phyloP scores from a whole-genome alignment of 345 rosid genomes.

The Laguncularia racemosa region DNA sequence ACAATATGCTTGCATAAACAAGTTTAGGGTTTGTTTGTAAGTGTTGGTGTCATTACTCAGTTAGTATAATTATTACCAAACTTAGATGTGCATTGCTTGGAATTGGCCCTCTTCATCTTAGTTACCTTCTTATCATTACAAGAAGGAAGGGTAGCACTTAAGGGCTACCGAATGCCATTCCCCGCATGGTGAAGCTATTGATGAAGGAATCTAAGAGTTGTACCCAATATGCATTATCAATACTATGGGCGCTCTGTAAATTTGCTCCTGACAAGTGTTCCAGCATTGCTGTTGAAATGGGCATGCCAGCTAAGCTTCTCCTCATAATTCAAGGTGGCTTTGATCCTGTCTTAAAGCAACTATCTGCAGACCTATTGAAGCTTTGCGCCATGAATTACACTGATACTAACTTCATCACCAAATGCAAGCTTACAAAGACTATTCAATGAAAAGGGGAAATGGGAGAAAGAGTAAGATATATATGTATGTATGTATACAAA shows the following conservation, averaged over 20 bases:
- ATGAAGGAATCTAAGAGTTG: slow-evolving; percentile 16
- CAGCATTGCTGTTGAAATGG: slow-evolving; percentile 1
- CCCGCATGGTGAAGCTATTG: slow-evolving; percentile 15
- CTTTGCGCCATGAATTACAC: slow-evolving; percentile 18
- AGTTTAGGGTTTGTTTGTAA: slow-evolving; percentile 16
- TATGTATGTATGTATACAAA: too few species aligned
- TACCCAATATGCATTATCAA: slow-evolving; percentile 15
- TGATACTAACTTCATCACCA: slow-evolving; percentile 13
- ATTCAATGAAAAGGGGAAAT: slow-evolving; percentile 4
- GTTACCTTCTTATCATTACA: slow-evolving; percentile 10
- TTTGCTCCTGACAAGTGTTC: slow-evolving; percentile 16
- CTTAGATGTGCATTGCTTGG: slow-evolving; percentile 17
- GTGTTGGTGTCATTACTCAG: slow-evolving; percentile 12
- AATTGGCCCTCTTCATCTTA: slow-evolving; percentile 15
- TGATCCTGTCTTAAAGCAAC: slow-evolving; percentile 13
- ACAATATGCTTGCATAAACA: slow-evolving; percentile 17
- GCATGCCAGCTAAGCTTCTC: slow-evolving; percentile 16
- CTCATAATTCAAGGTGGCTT: slow-evolving; percentile 18
- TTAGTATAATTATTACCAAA: slow-evolving; percentile 11
- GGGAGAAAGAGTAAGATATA: too few species aligned
- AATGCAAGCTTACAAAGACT: slow-evolving; percentile 21
- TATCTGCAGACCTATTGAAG: slow-evolving; percentile 15
- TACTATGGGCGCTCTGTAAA: slow-evolving; percentile 16
- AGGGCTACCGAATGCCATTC: slow-evolving; percentile 14
- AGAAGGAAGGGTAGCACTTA: slow-evolving; percentile 12